Conservation (phyloP, 1,284 basidiomycete species). For the Marasmius sp. region DNA sequence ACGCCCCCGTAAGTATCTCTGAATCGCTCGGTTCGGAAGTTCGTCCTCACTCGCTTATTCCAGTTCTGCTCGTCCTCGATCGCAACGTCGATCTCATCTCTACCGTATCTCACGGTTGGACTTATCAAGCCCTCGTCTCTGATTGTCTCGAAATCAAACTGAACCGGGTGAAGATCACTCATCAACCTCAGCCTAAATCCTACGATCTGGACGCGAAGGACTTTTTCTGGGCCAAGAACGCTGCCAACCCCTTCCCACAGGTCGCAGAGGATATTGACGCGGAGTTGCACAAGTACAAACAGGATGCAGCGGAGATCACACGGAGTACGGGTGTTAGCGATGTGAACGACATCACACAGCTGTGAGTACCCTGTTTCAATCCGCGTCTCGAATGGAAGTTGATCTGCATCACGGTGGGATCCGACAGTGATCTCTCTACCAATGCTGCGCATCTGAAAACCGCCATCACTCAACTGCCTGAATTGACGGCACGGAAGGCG, state of each 20-base stretch:
- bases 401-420: not conserved
- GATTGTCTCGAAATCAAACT: slow-evolving; percentile 98
- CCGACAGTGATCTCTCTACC: slow-evolving; percentile 71
- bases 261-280: slow-evolving; percentile 97
- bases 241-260: slow-evolving; percentile 95
- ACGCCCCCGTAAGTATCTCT: slow-evolving; percentile 67
- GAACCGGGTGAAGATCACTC: slow-evolving; percentile 85
- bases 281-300: slow-evolving; percentile 94
- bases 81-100: slow-evolving; percentile 95
- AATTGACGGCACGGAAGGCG: slow-evolving; percentile 94
- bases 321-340: slow-evolving; percentile 95
- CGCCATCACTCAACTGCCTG: slow-evolving; percentile 97
- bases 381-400: not conserved
- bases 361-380: slow-evolving; percentile 51
- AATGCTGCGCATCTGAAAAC: slow-evolving; percentile 97
- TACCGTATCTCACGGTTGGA: slow-evolving; percentile 97
- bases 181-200: slow-evolving; percentile 75
- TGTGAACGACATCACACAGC: slow-evolving; percentile 91
- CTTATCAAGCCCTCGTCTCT: slow-evolving; percentile 97
- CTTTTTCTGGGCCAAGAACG: slow-evolving; percentile 99
- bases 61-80: slow-evolving; percentile 92
- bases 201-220: slow-evolving; percentile 98
- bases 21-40: slow-evolving; percentile 8
- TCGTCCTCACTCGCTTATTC: not conserved
- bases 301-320: slow-evolving; percentile 96